Percentiles rank a stretch among this genome's conserved stretches.
Evolutionary conservation across 768 basidiomycete genomes (phyloP).

Genomic region (Hypholoma fasciculare): DNA sequence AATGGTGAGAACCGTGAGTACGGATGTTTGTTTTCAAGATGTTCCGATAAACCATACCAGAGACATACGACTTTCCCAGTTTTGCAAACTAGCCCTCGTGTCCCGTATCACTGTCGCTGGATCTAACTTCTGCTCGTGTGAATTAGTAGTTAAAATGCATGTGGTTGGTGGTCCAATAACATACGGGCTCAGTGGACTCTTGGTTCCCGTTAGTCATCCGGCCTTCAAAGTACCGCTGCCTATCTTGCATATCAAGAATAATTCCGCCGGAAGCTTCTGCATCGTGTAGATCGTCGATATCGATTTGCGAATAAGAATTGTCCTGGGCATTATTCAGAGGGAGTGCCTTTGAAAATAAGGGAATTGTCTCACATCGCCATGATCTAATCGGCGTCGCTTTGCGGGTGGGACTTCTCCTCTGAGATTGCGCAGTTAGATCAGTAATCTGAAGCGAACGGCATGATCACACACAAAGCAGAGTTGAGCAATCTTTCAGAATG

Average conservation of each 20-base stretch:
- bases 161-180: not conserved
- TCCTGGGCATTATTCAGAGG: conserved; percentile 26
- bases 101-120: conserved; percentile 47
- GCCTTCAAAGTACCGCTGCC: conserved; percentile 81
- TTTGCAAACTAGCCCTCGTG: conserved; percentile 44
- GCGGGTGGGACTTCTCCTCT: conserved; percentile 58
- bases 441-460: not conserved
- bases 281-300: conserved; percentile 83
- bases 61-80: conserved; percentile 58
- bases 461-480: conserved; percentile 60
- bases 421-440: conserved; percentile 6
- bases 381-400: conserved; percentile 59
- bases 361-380: conserved; percentile 36
- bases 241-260: conserved; percentile 83
- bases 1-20: not conserved
- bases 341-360: not conserved
- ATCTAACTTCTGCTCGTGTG: conserved; percentile 42
- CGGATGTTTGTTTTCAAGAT: not conserved
- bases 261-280: conserved; percentile 67
- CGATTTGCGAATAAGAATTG: conserved; percentile 55
- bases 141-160: not conserved
- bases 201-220: conserved; percentile 38
- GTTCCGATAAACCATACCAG: conserved; percentile 41
- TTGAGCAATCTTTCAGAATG: conserved; percentile 90
- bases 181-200: conserved; percentile 30